Percentiles rank a stretch among this genome's conserved stretches.
Evolutionary conservation across 2,329 filamentous ascomycete genomes (phyloP).

Genomic region (Sporothrix pseudoabietina): DNA sequence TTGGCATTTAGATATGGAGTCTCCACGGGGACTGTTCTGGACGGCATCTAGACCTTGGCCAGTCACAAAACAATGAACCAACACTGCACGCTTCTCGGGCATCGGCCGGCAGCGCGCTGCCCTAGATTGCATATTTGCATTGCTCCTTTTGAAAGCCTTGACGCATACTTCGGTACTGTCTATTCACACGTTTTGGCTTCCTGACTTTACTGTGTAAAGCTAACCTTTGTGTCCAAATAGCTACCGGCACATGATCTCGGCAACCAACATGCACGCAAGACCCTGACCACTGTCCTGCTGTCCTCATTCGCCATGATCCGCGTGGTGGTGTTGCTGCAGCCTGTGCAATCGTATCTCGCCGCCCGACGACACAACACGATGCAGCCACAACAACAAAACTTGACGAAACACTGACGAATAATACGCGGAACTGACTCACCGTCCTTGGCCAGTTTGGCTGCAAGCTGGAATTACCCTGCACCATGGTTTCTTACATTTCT

Average conservation of each 20-base stretch:
- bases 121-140: not conserved
- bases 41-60: not conserved
- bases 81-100: not conserved
- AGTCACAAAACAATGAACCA: not conserved
- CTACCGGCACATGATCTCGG: not conserved
- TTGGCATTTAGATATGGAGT: conserved; percentile 9
- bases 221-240: not conserved
- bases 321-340: not conserved
- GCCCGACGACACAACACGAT: not conserved
- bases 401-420: not conserved
- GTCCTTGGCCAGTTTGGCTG: not conserved
- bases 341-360: not conserved
- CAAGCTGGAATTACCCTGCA: not conserved
- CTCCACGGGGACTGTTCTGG: conserved; percentile 1
- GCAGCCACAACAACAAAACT: not conserved
- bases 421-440: not conserved
- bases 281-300: not conserved
- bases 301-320: not conserved
- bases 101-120: not conserved
- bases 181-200: not conserved
- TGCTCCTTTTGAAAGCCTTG: not conserved
- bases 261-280: not conserved
- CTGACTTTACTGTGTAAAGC: not conserved
- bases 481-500: not conserved
- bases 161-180: not conserved